Conservation (phyloP, 768 basidiomycete genomes). For the Suillus hirtellus region DNA sequence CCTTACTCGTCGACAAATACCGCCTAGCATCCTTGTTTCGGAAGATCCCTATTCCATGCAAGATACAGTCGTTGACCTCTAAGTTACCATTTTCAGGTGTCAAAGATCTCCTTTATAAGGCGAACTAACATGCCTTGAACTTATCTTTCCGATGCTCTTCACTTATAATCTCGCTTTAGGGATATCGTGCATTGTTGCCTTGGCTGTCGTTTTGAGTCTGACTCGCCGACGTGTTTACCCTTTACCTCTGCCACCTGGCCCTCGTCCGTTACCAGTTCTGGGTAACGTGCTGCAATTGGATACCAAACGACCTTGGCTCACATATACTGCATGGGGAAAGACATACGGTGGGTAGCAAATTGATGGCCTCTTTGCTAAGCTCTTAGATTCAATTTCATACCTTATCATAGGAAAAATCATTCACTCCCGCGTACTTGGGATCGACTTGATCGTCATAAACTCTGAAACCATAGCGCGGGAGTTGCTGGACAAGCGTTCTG, state of each 20-base stretch:
- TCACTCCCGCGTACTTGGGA: not conserved
- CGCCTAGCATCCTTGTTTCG: too few relatives aligned
- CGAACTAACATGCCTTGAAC: too few relatives aligned
- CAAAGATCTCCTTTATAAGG: too few relatives aligned
- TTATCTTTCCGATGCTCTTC: too few relatives aligned
- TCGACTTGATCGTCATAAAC: slow-evolving; percentile 7
- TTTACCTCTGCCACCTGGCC: slow-evolving; percentile 17
- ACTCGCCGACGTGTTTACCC: not conserved
- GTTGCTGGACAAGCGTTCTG: slow-evolving; percentile 4
- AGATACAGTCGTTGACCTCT: too few relatives aligned
- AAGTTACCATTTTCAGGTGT: too few relatives aligned
- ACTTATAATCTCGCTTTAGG: too few relatives aligned
- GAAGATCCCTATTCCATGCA: too few relatives aligned
- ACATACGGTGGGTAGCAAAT: slow-evolving; percentile 17
- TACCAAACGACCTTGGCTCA: slow-evolving; percentile 18
- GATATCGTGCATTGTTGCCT: not conserved
- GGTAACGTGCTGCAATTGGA: slow-evolving; percentile 18
- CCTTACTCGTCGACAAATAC: too few relatives aligned
- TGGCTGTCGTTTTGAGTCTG: not conserved
- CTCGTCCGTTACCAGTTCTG: slow-evolving; percentile 13
- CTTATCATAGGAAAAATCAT: not conserved
- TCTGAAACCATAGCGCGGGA: slow-evolving; percentile 2
- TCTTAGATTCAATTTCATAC: not conserved
- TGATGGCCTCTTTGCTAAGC: not conserved
- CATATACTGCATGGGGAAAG: slow-evolving; percentile 22